These are phyloP conservation scores for Oxytropis ochrocephala DNA, from an alignment of 306 rosid genomes.

Conservation along the genomic window DNA sequence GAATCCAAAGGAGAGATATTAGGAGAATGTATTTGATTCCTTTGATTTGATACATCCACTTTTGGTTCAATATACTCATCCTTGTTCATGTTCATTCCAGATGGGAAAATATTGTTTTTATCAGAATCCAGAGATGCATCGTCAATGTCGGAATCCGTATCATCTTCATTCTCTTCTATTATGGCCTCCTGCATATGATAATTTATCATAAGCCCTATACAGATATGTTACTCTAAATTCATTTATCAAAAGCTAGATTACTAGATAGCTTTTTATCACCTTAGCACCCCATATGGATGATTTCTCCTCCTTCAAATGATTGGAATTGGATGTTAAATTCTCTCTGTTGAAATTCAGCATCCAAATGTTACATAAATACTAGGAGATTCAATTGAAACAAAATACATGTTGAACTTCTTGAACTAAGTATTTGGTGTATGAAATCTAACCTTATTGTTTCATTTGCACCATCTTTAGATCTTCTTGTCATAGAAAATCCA, in stretches of 20 bases:
- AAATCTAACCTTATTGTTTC: conserved; percentile 52
- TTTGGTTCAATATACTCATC: conserved; percentile 31
- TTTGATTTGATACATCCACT: conserved; percentile 30
- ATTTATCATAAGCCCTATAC: conserved; percentile 5
- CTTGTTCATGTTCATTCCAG: conserved; percentile 28
- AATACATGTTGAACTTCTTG: neutral
- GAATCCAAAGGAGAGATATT: conserved; percentile 56
- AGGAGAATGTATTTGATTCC: conserved; percentile 42
- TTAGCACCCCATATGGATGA: conserved; percentile 43
- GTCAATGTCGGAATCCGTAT: conserved; percentile 46
- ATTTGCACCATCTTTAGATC: conserved; percentile 37
- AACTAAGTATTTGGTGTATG: neutral
- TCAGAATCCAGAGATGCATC: conserved; percentile 39
- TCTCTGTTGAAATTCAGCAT: conserved; percentile 38
- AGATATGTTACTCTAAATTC: neutral
- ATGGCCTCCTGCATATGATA: conserved; percentile 43
- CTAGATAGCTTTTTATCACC: conserved; percentile 34
- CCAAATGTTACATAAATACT: conserved; percentile 2
- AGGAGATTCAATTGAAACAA: conserved; percentile 19
- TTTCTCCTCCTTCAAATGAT: conserved; percentile 31
- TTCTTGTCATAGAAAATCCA: conserved; percentile 56
- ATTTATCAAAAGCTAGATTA: conserved; percentile 3
- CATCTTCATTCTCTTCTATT: conserved; percentile 54
- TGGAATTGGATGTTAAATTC: conserved; percentile 37
- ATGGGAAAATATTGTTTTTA: conserved; percentile 25